Evolutionary conservation across 257 asterid genomes (phyloP).

Genomic region (Catharanthus roseus): DNA sequence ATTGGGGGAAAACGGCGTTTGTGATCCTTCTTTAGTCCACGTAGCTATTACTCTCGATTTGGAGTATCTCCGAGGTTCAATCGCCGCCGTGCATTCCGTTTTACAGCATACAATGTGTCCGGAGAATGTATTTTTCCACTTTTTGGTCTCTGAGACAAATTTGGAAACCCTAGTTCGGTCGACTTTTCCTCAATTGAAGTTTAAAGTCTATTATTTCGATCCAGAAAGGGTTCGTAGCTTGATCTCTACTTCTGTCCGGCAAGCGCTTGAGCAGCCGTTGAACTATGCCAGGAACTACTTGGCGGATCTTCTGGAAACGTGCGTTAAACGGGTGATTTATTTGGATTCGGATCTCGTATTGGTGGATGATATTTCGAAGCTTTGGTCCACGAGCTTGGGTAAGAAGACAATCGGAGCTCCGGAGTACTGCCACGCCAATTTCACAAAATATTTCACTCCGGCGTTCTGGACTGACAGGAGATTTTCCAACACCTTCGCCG

Average conservation of each 20-base stretch:
- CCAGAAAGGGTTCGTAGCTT: conserved; percentile 74
- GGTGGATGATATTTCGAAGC: conserved; percentile 72
- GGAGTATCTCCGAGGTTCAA: conserved; percentile 80
- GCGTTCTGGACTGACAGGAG: conserved; percentile 60
- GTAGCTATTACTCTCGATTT: conserved; percentile 88
- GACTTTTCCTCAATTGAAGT: conserved; percentile 74
- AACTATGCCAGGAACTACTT: conserved; percentile 82
- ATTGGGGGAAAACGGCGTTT: conserved; percentile 34
- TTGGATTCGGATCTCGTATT: conserved; percentile 86
- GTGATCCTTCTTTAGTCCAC: conserved; percentile 75
- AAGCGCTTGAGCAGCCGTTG: conserved; percentile 85
- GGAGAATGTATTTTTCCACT: conserved; percentile 73
- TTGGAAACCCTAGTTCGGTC: conserved; percentile 67
- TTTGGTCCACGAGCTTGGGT: conserved; percentile 63
- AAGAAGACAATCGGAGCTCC: conserved; percentile 83
- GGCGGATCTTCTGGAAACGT: conserved; percentile 71
- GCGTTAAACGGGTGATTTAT: conserved; percentile 73
- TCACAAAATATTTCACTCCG: conserved; percentile 70
- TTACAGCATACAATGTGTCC: conserved; percentile 80
- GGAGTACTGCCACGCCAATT: conserved; percentile 87
- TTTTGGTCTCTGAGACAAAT: conserved; percentile 60
- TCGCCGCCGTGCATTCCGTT: conserved; percentile 89
- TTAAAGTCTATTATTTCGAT: conserved; percentile 76
- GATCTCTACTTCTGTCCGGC: conserved; percentile 77
- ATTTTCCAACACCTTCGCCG: conserved; percentile 44